A percentile compares a stretch with the other conserved stretches of the same genome.
Conservation (phyloP, 2,329 filamentous ascomycete species). For the Lasiodiplodia sp. region DNA sequence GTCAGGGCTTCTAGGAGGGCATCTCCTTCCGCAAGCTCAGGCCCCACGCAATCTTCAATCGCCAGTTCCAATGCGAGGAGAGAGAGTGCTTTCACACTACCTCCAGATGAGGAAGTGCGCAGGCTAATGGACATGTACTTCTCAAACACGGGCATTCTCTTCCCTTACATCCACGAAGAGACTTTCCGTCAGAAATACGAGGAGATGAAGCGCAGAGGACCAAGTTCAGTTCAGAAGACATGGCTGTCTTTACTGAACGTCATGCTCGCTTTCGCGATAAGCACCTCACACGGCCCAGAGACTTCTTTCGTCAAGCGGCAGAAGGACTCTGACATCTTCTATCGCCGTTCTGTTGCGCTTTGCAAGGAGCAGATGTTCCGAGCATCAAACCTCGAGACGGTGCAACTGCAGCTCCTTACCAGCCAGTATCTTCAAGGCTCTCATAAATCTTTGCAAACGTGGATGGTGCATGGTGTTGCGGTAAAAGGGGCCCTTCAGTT, state of each 20-base stretch:
- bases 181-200: conserved; percentile 46
- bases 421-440: conserved; percentile 63
- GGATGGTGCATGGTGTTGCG: conserved; percentile 62
- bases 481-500: conserved; percentile 60
- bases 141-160: conserved; percentile 46
- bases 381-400: conserved; percentile 57
- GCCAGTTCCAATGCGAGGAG: background rate
- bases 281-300: conserved; percentile 38
- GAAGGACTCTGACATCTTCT: conserved; percentile 55
- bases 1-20: conserved; percentile 35
- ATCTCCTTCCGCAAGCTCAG: conserved; percentile 31
- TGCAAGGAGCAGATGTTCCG: conserved; percentile 52
- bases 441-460: conserved; percentile 61
- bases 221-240: conserved; percentile 51
- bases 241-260: conserved; percentile 62
- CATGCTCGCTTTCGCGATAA: conserved; percentile 57
- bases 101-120: conserved; percentile 40
- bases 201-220: conserved; percentile 40
- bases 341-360: conserved; percentile 52
- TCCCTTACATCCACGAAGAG: conserved; percentile 50
- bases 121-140: conserved; percentile 49
- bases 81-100: background rate
- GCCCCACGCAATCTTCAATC: background rate
- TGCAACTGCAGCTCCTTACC: conserved; percentile 59
- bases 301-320: conserved; percentile 43